Evolutionary conservation across 1,139 yeast species (phyloP), one percentile per base, ranked within the genome.

Genomic region (Yamadazyma dushanensis): DNA sequence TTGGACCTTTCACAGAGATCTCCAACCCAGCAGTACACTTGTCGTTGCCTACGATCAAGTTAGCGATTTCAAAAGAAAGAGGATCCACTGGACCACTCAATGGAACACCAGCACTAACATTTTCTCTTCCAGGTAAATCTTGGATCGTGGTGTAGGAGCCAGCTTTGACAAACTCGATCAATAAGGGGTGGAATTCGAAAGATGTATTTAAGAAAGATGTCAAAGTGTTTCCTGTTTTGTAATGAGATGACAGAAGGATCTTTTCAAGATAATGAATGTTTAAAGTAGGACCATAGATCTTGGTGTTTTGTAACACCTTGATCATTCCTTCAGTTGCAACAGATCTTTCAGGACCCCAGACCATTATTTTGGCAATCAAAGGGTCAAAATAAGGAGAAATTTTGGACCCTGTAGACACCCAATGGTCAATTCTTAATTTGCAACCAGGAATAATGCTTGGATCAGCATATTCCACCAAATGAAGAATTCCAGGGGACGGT

Each of bases 321-420:
- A 61, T 41, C 51, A 63, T 54, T 13, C 56, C 59, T 11, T 39
- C 27, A 9, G 41, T 47, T 8, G 60, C 50, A 3, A 45, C 34
- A 3, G 47, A 46, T 41, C 69, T 56, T 21, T 36, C 38, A 4
- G 54, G 51, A 5, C 61, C 63, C 63, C 65, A 59, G 19, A 58
- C 63, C 61, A 63, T 61, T 13, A 61, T 52, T 38, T 63, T 63
- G 9, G 66, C 69, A 15, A 63, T 42, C 19, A 63, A 50, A 2
- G 69, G 68, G 41, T 63, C 69, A 49, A 61, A 63, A 38, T 63
- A 61, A 4, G 69, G 66, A 3, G 68, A 60, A 9, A 63, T 49
- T 31, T 56, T 59, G 13, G 58, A 47, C 16, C 68, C 68, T 11
- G 64, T 60, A 8, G 57, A 48, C 13, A 63, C 54, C 67, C 68